Evolutionary conservation across 352 stramenopile species (phyloP).

Genomic region (Blastocystis sp.): DNA sequence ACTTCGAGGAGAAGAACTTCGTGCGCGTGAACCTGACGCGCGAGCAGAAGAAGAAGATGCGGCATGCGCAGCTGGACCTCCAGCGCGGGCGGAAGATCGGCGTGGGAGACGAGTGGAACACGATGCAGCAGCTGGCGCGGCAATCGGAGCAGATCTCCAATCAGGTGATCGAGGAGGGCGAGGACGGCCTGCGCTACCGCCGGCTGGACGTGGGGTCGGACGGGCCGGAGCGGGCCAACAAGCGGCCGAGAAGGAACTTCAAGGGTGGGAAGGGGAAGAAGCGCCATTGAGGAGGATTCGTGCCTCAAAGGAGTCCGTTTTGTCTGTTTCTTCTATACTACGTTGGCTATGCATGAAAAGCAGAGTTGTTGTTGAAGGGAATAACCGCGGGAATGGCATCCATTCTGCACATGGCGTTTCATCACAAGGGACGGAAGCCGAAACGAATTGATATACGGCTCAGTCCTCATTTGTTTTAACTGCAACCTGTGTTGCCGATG

Average conservation of each 20-base stretch:
- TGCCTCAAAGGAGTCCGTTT: no score
- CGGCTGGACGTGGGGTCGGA: neutral
- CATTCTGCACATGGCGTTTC: no score
- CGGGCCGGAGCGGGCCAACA: neutral
- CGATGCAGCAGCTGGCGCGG: conserved; percentile 21
- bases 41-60: conserved; percentile 61
- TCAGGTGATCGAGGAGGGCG: neutral
- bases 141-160: conserved; percentile 50
- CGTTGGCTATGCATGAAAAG: no score
- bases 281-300: neutral
- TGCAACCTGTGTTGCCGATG: no score
- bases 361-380: no score
- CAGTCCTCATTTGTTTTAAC: no score
- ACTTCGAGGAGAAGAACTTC: conserved; percentile 64
- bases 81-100: conserved; percentile 50
- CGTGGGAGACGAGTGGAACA: conserved; percentile 29
- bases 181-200: neutral
- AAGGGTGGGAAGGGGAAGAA: neutral
- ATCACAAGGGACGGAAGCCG: no score
- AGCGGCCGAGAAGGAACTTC: neutral
- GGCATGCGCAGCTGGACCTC: conserved; percentile 24
- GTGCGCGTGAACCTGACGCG: conserved; percentile 35
- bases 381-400: no score
- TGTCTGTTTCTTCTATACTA: no score
- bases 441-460: no score